These are phyloP conservation scores for Gossypium australe DNA, from an alignment of 345 rosid genomes.

Conservation along the genomic window DNA sequence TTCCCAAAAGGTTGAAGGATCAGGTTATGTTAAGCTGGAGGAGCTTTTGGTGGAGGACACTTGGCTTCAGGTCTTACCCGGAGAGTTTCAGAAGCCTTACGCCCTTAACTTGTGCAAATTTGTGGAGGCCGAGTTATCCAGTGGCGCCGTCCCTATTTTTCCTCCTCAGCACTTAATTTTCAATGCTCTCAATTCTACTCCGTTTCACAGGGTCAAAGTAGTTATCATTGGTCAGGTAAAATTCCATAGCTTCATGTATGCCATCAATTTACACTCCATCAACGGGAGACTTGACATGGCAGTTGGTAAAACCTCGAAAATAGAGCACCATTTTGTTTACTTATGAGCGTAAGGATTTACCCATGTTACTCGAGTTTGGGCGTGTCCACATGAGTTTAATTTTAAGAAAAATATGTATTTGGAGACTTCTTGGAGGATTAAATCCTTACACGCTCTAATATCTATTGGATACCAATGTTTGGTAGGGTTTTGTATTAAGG, in stretches of 20 bases:
- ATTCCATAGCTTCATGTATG: background rate
- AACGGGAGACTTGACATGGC: background rate
- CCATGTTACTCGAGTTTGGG: no score
- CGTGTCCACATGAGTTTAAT: no score
- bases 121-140: constrained; percentile 46
- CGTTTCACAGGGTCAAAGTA: constrained; percentile 69
- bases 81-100: constrained; percentile 65
- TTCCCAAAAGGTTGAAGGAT: constrained; percentile 43
- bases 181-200: constrained; percentile 76
- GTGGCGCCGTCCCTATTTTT: constrained; percentile 35
- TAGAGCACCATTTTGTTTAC: background rate
- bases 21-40: constrained; percentile 48
- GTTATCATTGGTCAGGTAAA: constrained; percentile 83
- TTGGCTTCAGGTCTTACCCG: constrained; percentile 66
- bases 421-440: no score
- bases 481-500: background rate
- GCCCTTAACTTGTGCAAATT: constrained; percentile 53
- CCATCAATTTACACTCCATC: background rate
- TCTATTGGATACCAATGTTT: background rate
- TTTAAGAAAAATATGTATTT: no score
- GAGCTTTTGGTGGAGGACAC: constrained; percentile 85
- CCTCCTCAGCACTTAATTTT: constrained; percentile 82
- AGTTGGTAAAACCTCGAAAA: no score
- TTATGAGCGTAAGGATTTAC: no score
- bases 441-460: no score